phyloP scores from a whole-genome alignment of 164 flowering plant species.

The Annona cherimola region DNA sequence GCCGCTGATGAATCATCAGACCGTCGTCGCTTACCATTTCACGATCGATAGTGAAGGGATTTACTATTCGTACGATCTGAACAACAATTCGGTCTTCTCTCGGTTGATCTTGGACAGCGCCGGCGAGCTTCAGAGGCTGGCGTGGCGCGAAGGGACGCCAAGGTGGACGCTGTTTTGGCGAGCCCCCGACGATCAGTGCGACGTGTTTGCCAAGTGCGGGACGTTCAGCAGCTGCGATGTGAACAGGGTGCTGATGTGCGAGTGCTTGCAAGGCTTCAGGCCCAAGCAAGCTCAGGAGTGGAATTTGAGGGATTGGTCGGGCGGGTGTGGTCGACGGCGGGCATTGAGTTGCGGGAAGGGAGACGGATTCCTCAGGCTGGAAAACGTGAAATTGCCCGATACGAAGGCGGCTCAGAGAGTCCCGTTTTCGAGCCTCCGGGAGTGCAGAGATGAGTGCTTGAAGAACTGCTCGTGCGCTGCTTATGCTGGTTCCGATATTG shows the following conservation, averaged over 20 bases:
- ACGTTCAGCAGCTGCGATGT: slow-evolving; percentile 26
- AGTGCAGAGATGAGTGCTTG: slow-evolving; percentile 16
- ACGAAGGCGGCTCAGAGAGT: background rate
- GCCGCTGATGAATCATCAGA: slow-evolving; percentile 32
- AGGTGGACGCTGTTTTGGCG: slow-evolving; percentile 1
- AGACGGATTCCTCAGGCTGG: slow-evolving; percentile 11
- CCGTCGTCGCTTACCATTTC: slow-evolving; percentile 19
- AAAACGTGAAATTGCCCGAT: slow-evolving; percentile 20
- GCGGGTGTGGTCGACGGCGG: slow-evolving; percentile 17
- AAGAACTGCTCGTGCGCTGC: slow-evolving; percentile 27
- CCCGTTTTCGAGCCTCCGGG: slow-evolving; percentile 11
- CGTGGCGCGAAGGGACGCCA: slow-evolving; percentile 13
- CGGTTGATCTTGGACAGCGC: slow-evolving; percentile 23
- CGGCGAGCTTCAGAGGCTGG: slow-evolving; percentile 12
- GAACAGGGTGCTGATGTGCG: slow-evolving; percentile 14
- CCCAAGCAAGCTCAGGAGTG: slow-evolving; percentile 17
- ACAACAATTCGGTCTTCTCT: slow-evolving; percentile 18
- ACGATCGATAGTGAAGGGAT: slow-evolving; percentile 19
- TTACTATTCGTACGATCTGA: slow-evolving; percentile 24
- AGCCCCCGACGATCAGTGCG: slow-evolving; percentile 28
- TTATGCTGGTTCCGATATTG: slow-evolving; percentile 14
- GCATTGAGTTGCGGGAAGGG: slow-evolving; percentile 11
- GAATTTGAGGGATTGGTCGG: slow-evolving; percentile 12
- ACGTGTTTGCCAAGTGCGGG: slow-evolving; percentile 26
- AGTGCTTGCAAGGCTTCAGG: slow-evolving; percentile 21